Conservation (phyloP, 805 yeast genomes). For the Ogataea paradorogensis region DNA sequence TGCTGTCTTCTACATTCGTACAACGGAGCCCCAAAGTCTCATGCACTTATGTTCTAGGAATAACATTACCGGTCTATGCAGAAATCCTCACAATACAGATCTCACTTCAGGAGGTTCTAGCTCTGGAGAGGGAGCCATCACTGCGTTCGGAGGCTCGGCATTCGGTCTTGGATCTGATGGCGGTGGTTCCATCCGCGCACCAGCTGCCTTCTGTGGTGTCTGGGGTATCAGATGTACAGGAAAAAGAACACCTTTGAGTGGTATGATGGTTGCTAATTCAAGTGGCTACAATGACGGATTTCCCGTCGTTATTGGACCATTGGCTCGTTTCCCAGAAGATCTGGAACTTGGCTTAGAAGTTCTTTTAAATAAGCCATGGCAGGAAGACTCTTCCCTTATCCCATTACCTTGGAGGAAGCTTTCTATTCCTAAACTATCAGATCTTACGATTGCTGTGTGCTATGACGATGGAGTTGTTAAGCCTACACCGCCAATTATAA, state of each 20-base stretch:
- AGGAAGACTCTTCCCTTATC: slow-evolving; percentile 43
- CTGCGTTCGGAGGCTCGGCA: slow-evolving; percentile 3
- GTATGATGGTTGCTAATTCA: slow-evolving; percentile 34
- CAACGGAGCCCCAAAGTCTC: slow-evolving; percentile 1
- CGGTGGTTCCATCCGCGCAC: slow-evolving; percentile 23
- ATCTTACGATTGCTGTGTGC: slow-evolving; percentile 45
- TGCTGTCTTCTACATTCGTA: slow-evolving; percentile 2
- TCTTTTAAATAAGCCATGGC: slow-evolving; percentile 53
- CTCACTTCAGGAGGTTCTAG: slow-evolving; percentile 3
- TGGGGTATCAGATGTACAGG: slow-evolving; percentile 49
- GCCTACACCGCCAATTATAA: slow-evolving; percentile 47
- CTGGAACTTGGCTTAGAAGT: slow-evolving; percentile 47
- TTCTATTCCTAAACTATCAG: slow-evolving; percentile 32
- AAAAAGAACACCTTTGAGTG: slow-evolving; percentile 42
- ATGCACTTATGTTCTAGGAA: slow-evolving; percentile 3
- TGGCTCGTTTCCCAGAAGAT: slow-evolving; percentile 48
- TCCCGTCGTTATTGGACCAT: slow-evolving; percentile 44
- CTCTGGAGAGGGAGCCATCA: slow-evolving; percentile 5
- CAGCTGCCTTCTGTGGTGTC: slow-evolving; percentile 51
- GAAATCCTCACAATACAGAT: slow-evolving; percentile 2
- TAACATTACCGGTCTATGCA: slow-evolving; percentile 1
- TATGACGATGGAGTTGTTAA: slow-evolving; percentile 46
- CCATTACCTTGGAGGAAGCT: slow-evolving; percentile 52
- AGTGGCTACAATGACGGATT: slow-evolving; percentile 47
- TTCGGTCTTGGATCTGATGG: slow-evolving; percentile 3